Base-by-base conservation (phyloP, 495 filamentous ascomycete genomes). In the Neurospora sp. region DNA sequence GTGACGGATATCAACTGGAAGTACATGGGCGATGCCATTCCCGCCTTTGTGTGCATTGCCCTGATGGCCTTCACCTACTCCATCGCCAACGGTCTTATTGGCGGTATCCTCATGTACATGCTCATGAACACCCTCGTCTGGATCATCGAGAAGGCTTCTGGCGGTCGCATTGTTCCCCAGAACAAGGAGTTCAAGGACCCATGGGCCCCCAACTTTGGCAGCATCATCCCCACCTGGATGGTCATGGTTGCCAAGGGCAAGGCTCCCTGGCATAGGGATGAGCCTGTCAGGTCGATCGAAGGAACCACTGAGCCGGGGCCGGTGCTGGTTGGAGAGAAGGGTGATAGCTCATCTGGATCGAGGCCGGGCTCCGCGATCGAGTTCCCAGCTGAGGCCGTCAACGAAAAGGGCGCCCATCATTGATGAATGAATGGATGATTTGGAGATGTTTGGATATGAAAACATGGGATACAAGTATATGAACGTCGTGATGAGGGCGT, bases 1-100 rank as follows among this genome's bases (percentile, higher is more conserved):
- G 89, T 89, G 14, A 87, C 85, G 35, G 90, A 94, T 73, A 94
- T 95, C 84, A 95, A 95, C 85, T 94, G 92, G 92, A 82, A 83
- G 11, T 95, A 95, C 82, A 81, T 89, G 41, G 91, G 91, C 69
- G 92, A 95, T 80, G 89, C 90, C 35, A 84, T 94, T 40, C 92
- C 92, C 0, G 92, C 92, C 1, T 94, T 95, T 81, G 79, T 94
- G 40, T 93, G 92, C 38, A 91, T 95, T 73, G 87, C 88, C 75
- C 81, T 92, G 76, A 94, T 95, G 92, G 92, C 92, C n/a, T 94
- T 94, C 82, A 94, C 91, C 27, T 93, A 92, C 80, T 85, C 89
- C 66, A 93, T 94, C 76, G 91, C 91, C 18, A 91, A 94, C 78
- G 92, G 92, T 31, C 85, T 93, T 16, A 92, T 93, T 70, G 90